Percentiles rank a stretch among this genome's conserved stretches.
These are phyloP conservation scores for Vigna radiata DNA, from an alignment of 306 rosid genomes.

Conservation along the genomic window DNA sequence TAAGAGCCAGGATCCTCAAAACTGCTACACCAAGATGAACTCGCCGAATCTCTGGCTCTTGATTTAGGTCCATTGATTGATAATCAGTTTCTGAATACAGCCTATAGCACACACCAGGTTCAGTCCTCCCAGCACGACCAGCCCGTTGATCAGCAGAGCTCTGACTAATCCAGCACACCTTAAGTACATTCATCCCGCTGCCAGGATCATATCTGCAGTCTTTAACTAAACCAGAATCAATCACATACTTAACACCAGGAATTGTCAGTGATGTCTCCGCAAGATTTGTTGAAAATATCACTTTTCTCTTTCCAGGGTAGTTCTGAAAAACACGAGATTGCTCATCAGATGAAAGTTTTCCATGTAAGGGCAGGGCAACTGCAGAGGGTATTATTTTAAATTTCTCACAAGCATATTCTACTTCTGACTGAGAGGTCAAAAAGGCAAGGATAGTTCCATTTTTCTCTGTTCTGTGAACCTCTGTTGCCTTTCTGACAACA, in stretches of 20 bases:
- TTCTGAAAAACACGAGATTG: constrained; percentile 76
- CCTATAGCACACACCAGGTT: constrained; percentile 90
- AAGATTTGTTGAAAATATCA: constrained; percentile 90
- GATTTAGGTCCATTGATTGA: constrained; percentile 70
- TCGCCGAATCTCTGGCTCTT: constrained; percentile 94
- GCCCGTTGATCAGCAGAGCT: constrained; percentile 96
- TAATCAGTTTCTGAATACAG: constrained; percentile 80
- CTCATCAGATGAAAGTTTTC: constrained; percentile 82
- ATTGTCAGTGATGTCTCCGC: constrained; percentile 97
- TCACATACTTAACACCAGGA: constrained; percentile 94
- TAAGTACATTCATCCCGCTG: constrained; percentile 92
- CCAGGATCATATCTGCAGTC: constrained; percentile 84
- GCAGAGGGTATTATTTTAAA: constrained; percentile 69
- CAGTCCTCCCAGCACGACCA: constrained; percentile 99
- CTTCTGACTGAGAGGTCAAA: constrained; percentile 95
- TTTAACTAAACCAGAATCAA: constrained; percentile 87
- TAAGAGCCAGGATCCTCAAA: constrained; percentile 86
- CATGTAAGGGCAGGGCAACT: constrained; percentile 80
- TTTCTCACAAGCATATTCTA: constrained; percentile 91
- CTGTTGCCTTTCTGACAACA: constrained; percentile 72
- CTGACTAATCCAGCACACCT: constrained; percentile 82
- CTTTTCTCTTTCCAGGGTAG: constrained; percentile 75
- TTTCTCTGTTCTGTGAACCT: constrained; percentile 68
- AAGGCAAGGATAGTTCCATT: constrained; percentile 92
- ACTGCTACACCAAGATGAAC: constrained; percentile 99